Evolutionary conservation across 495 filamentous ascomycete species (phyloP).

Genomic region (Neurospora sp.): DNA sequence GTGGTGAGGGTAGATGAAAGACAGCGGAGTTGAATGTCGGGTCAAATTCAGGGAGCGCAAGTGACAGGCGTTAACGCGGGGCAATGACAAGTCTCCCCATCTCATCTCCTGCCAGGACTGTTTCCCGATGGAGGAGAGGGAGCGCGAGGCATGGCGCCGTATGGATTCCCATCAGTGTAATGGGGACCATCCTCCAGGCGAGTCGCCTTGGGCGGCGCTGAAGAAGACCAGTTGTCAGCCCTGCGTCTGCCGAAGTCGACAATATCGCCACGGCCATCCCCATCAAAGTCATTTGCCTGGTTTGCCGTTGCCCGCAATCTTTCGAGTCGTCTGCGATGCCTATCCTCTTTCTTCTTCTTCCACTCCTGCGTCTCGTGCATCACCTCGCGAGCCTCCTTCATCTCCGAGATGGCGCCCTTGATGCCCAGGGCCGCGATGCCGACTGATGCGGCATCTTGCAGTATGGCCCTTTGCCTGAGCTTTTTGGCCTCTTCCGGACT

Average conservation of each 20-base stretch:
- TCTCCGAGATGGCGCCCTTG: slow-evolving; percentile 67
- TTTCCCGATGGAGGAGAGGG: slow-evolving; percentile 35
- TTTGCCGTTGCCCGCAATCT: slow-evolving; percentile 13
- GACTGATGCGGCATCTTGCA: slow-evolving; percentile 67
- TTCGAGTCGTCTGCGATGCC: slow-evolving; percentile 31
- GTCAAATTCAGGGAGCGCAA: neutral
- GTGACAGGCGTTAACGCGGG: neutral
- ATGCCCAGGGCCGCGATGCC: slow-evolving; percentile 81
- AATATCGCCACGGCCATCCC: slow-evolving; percentile 14
- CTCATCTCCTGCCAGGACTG: slow-evolving; percentile 28
- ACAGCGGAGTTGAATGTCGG: slow-evolving; percentile 1
- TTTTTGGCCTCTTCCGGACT: slow-evolving; percentile 64
- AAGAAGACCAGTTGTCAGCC: slow-evolving; percentile 29
- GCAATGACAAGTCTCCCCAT: neutral
- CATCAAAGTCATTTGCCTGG: slow-evolving; percentile 2
- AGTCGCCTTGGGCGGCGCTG: slow-evolving; percentile 24
- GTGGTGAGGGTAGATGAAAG: neutral
- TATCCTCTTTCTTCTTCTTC: slow-evolving; percentile 30
- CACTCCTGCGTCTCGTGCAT: slow-evolving; percentile 31
- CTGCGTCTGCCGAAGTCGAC: slow-evolving; percentile 25
- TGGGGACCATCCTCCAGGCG: slow-evolving; percentile 32
- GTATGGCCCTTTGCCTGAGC: slow-evolving; percentile 59
- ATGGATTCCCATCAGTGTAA: slow-evolving; percentile 45
- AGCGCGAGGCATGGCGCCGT: slow-evolving; percentile 21
- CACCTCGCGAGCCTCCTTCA: slow-evolving; percentile 37